These are phyloP conservation scores for Peronosclerospora sorghi DNA, from an alignment of 352 stramenopile genomes.

Conservation along the genomic window DNA sequence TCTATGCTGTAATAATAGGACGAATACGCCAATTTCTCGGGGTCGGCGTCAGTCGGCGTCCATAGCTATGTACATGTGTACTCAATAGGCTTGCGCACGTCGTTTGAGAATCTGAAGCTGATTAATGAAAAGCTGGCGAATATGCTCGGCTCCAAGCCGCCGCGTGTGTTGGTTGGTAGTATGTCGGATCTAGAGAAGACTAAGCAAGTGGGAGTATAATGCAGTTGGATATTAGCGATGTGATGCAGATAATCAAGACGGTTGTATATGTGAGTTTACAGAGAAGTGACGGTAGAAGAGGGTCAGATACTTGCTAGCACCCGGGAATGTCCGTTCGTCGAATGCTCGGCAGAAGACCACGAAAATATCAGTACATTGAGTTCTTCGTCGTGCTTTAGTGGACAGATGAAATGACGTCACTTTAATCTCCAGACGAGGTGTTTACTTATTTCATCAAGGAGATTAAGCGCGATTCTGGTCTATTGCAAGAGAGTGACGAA, in stretches of 20 bases:
- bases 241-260: too few relatives aligned
- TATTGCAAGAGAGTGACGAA: slow-evolving; percentile 75
- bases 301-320: slow-evolving; percentile 82
- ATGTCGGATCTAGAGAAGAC: slow-evolving; percentile 91
- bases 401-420: slow-evolving; percentile 4
- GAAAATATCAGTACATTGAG: slow-evolving; percentile 80
- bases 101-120: slow-evolving; percentile 90
- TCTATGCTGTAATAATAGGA: too few relatives aligned
- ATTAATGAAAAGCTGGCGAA: slow-evolving; percentile 93
- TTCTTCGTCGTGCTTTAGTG: too few relatives aligned
- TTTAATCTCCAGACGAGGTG: slow-evolving; percentile 51
- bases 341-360: slow-evolving; percentile 90
- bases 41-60: slow-evolving; percentile 90
- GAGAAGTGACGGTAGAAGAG: slow-evolving; percentile 76
- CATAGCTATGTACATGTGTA: slow-evolving; percentile 94
- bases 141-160: slow-evolving; percentile 87
- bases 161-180: slow-evolving; percentile 90
- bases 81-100: slow-evolving; percentile 87
- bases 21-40: slow-evolving; percentile 93
- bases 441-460: slow-evolving; percentile 88
- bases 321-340: slow-evolving; percentile 90
- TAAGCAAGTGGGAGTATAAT: slow-evolving; percentile 38
- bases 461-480: slow-evolving; percentile 80
- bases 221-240: background rate
- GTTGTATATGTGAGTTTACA: too few relatives aligned